Base-by-base conservation (phyloP, 2,329 filamentous ascomycete genomes). In the Paraphoma sp. region DNA sequence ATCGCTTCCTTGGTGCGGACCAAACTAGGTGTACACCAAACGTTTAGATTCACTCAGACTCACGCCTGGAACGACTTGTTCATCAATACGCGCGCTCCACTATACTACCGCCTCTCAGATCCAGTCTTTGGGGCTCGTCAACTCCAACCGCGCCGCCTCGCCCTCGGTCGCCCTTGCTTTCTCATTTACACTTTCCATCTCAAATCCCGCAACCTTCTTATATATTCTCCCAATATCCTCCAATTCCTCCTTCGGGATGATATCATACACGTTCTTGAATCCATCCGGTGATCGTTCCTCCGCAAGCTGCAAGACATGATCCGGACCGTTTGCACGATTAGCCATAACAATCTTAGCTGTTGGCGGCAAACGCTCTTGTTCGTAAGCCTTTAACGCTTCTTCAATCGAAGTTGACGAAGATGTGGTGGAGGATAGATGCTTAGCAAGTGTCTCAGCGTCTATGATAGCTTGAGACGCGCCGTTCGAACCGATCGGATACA, bases 321-420 rank as follows among this genome's bases (percentile, higher is more conserved):
- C 79, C 3, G 79, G 79, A 1, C 80, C 79, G 51, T 81, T 81
- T 1, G 76, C 79, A 17, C 79, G 70, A 61, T 82, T 82, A 7
- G 79, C 79, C 71, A 79, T 78, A 17, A 81, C 77, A 16, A 81
- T 82, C 57, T 78, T 78, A 2, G 79, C 73, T 4, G 79, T 82
- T 0, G 78, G 73, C 7, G 79, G 79, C 1, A 81, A 57, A 3
- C 79, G 67, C 30, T 73, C 66, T 7, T 72, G 62, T 63, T 81
- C 75, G 53, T 81, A 82, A 10, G 62, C 64, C 33, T 71, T 67
- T 42, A 81, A 59, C 1, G 79, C 78, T 0, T 52, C 64, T 14
- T 67, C 54, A 3, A 79, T 60, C 42, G 48, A 23, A n/a, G 48
- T 51, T 28, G 74, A 65, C 2, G 56, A 52, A 1, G 65, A 3